Evolutionary conservation across 2,329 filamentous ascomycete genomes (phyloP).

Genomic region (Fusarium kyushuense): DNA sequence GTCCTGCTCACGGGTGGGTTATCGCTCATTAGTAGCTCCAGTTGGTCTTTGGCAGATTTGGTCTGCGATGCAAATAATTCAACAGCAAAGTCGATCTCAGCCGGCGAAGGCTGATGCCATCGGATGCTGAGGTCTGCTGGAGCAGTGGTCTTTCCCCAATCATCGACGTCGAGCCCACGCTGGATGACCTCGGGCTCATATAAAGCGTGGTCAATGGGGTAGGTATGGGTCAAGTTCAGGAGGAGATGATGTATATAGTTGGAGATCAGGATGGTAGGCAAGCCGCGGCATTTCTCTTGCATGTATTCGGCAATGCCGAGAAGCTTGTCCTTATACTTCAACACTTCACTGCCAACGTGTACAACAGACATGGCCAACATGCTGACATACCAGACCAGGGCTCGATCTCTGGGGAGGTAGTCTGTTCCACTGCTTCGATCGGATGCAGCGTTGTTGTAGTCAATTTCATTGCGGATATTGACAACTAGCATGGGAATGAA

Average conservation of each 20-base stretch:
- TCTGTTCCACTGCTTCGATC: constrained; percentile 94
- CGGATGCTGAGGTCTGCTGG: constrained; percentile 83
- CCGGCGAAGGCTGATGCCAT: constrained; percentile 87
- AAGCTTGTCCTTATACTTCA: constrained; percentile 89
- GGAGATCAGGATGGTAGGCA: constrained; percentile 94
- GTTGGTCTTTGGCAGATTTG: constrained; percentile 77
- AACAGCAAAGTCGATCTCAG: constrained; percentile 89
- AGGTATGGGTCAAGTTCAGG: constrained; percentile 93
- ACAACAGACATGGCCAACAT: constrained; percentile 99
- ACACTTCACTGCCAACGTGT: constrained; percentile 89
- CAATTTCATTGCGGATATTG: constrained; percentile 95
- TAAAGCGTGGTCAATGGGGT: constrained; percentile 88
- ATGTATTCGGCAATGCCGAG: constrained; percentile 94
- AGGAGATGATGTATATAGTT: constrained; percentile 98
- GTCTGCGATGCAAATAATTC: constrained; percentile 89
- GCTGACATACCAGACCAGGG: constrained; percentile 95
- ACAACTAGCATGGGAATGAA: constrained; percentile 91
- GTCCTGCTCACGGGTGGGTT: constrained; percentile 86
- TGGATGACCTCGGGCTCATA: constrained; percentile 83
- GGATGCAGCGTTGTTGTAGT: constrained; percentile 94
- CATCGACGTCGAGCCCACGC: constrained; percentile 77
- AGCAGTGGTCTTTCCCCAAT: constrained; percentile 86
- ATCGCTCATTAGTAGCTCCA: constrained; percentile 84
- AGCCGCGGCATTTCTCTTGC: constrained; percentile 93
- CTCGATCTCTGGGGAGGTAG: constrained; percentile 90